Percentiles rank a stretch among this genome's conserved stretches.
These are phyloP conservation scores for Umbilicus rupestris DNA, from an alignment of 164 flowering plant species.

Conservation along the genomic window DNA sequence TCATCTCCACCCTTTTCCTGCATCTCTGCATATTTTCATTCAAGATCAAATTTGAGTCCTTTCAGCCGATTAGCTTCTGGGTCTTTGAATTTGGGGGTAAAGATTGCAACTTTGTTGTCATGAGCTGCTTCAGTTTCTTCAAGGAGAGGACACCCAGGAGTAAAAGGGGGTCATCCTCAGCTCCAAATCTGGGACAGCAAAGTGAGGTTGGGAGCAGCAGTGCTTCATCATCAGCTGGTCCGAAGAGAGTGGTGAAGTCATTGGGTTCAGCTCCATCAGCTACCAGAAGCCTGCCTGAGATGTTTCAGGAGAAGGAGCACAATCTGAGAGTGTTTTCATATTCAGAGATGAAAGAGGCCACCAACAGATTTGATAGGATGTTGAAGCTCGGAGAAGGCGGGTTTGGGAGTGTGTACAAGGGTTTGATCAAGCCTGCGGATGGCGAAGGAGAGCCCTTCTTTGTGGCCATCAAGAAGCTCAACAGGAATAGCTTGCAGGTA, in stretches of 20 bases:
- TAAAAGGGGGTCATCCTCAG: not conserved
- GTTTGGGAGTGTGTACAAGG: conserved; percentile 59
- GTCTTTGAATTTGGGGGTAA: not conserved
- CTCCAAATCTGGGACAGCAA: not conserved
- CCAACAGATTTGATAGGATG: conserved; percentile 40
- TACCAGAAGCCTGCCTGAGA: conserved; percentile 30
- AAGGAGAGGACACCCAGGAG: not conserved
- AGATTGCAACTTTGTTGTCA: not conserved
- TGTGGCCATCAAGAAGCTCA: conserved; percentile 62
- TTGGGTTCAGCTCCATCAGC: conserved; percentile 29
- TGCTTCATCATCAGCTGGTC: not conserved
- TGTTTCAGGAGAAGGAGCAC: conserved; percentile 51
- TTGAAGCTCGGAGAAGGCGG: conserved; percentile 64
- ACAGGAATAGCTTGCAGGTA: conserved; percentile 50
- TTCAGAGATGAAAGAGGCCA: conserved; percentile 48
- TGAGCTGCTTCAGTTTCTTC: conserved; percentile 6
- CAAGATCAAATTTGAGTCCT: not conserved
- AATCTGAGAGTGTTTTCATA: conserved; percentile 42
- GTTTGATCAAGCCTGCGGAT: conserved; percentile 25
- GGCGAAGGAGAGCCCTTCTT: conserved; percentile 24
- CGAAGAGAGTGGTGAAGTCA: conserved; percentile 17
- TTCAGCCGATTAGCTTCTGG: not conserved
- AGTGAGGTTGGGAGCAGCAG: not conserved
- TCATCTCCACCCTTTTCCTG: too few relatives aligned
- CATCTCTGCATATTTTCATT: too few relatives aligned